Conservation (phyloP, 108 stramenopile genomes). For the Bacterosira constricta region DNA sequence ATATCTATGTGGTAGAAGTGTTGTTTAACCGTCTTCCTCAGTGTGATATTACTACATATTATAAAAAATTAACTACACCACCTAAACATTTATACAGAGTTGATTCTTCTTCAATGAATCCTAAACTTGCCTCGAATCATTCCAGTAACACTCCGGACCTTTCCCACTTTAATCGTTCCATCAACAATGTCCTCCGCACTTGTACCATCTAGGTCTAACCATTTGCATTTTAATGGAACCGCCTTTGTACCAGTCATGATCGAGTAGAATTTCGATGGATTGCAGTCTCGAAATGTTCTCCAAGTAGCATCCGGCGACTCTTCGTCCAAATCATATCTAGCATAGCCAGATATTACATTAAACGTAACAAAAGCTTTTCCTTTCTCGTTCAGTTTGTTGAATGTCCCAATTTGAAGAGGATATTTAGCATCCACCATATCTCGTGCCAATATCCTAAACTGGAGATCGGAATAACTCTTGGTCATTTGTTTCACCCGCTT, state of each 20-base stretch:
- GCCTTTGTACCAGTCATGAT: conserved; percentile 9
- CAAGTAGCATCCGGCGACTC: not conserved
- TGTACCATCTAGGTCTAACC: conserved; percentile 15
- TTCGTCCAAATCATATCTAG: not conserved
- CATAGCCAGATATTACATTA: not conserved
- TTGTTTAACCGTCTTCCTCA: no score
- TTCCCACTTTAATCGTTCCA: no score
- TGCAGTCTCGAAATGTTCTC: conserved; percentile 23
- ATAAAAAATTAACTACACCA: no score
- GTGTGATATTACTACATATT: no score
- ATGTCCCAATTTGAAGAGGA: conserved; percentile 18
- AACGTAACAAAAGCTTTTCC: conserved; percentile 12
- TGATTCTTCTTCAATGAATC: no score
- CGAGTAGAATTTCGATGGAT: not conserved
- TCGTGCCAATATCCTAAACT: conserved; percentile 1
- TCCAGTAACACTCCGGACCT: no score
- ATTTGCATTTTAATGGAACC: not conserved
- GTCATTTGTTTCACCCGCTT: not conserved
- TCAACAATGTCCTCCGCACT: not conserved
- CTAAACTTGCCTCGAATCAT: no score
- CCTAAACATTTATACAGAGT: no score
- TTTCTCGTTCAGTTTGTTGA: not conserved
- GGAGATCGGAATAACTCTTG: not conserved
- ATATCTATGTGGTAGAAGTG: no score
- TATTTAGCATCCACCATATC: conserved; percentile 16